Base-by-base conservation (phyloP, 495 filamentous ascomycete genomes). In the Aspergillus bridgeri region DNA sequence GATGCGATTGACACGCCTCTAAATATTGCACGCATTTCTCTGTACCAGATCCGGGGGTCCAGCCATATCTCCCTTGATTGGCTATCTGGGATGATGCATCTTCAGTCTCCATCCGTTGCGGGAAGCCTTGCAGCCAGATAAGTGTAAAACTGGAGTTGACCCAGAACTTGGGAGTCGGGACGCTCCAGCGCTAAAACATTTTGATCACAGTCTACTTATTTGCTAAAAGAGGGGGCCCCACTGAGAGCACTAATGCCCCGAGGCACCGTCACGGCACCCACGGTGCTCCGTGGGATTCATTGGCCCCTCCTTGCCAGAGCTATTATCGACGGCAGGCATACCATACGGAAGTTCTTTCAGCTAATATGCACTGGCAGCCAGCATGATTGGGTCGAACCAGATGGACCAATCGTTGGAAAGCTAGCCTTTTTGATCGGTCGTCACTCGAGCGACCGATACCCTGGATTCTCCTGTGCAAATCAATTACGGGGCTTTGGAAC, bases 101-200 rank as follows among this genome's bases (percentile, higher is more conserved):
- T 38, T 13, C 33, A 38, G 33, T 13, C 33, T 38, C 33, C 33
- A 38, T 38, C 33, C 33, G 33, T 38, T 38, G 33, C 11, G 13
- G 33, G 33, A 8, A 38, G 33, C 33, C 50, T 52, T 52, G 50
- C 50, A 52, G 50, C 18, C 29, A 52, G 29, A 52, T 42, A 43
- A 52, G 29, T 52, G 25, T 42, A n/a, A n/a, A n/a, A 51, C 15
- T 27, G 23, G 27, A n/a, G 48, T 8, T 19, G 19, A 15, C 17
- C 42, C 50, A 52, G 50, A 19, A 38, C 50, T 42, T 52, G 50
- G 27, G 20, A 22, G 38, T 22, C 7, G 49, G 49, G 45, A 47
- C 5, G 25, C 38, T 20, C 4, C 49, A 20, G 27, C 38, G 22
- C 49, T 51, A 51, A 51, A 33, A 33, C 18, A 38, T 51, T 33